A percentile compares a stretch with the other conserved stretches of the same genome.
phyloP scores from a whole-genome alignment of 164 flowering plant genomes.

The Tinospora cordifolia region DNA sequence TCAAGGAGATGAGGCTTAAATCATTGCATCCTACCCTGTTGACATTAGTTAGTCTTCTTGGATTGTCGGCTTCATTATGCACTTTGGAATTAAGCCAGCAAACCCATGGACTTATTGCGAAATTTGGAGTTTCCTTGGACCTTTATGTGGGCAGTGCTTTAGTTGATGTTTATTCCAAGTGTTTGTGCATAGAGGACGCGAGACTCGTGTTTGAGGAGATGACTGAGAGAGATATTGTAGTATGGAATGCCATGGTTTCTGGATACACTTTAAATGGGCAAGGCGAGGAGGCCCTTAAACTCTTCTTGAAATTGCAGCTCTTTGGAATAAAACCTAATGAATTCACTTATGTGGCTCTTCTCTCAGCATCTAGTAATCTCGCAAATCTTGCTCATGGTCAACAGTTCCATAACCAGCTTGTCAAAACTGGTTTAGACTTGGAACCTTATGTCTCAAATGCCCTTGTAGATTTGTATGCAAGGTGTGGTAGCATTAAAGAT shows the following conservation, averaged over 20 bases:
- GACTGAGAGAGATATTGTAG: slow-evolving; percentile 52
- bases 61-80: slow-evolving; percentile 40
- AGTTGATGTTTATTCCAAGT: slow-evolving; percentile 69
- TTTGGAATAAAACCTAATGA: slow-evolving; percentile 41
- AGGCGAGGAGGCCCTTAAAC: slow-evolving; percentile 52
- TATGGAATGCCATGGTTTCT: slow-evolving; percentile 71
- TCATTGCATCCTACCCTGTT: slow-evolving; percentile 38
- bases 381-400: slow-evolving; percentile 49
- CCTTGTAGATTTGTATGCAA: slow-evolving; percentile 67
- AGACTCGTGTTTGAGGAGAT: slow-evolving; percentile 55
- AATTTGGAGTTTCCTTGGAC: slow-evolving; percentile 45
- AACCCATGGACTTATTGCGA: slow-evolving; percentile 51
- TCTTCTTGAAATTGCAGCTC: slow-evolving; percentile 34
- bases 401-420: slow-evolving; percentile 47
- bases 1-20: slow-evolving; percentile 44
- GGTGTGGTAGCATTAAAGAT: slow-evolving; percentile 59
- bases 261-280: slow-evolving; percentile 50
- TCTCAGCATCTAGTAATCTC: slow-evolving; percentile 53
- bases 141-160: slow-evolving; percentile 54
- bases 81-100: slow-evolving; percentile 43
- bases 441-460: slow-evolving; percentile 55
- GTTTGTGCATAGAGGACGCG: slow-evolving; percentile 42
- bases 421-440: slow-evolving; percentile 37
- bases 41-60: slow-evolving; percentile 66
- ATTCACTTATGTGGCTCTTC: slow-evolving; percentile 53